Conservation (phyloP, 2,329 filamentous ascomycete species). For the Colletotrichum simmondsii region DNA sequence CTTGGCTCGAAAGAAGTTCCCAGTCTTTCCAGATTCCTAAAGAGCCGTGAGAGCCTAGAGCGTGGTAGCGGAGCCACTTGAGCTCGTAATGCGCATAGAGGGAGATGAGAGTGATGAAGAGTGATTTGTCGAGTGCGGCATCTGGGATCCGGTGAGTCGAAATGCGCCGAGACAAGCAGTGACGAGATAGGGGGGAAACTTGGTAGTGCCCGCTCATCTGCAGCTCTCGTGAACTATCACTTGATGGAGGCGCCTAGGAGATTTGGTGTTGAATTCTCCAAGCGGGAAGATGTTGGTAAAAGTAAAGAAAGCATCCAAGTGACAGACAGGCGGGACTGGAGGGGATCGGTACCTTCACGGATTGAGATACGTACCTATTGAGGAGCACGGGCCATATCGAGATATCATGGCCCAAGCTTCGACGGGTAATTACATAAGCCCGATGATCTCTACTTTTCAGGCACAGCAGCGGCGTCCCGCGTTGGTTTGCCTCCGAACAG, state of each 20-base stretch:
- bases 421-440: not conserved
- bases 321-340: not conserved
- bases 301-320: not conserved
- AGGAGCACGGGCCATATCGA: not conserved
- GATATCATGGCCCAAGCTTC: not conserved
- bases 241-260: slow-evolving; percentile 20
- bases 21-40: not conserved
- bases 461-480: not conserved
- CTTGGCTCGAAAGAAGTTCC: slow-evolving; percentile 22
- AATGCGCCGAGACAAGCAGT: slow-evolving; percentile 20
- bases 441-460: not conserved
- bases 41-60: slow-evolving; percentile 24
- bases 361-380: no score
- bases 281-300: not conserved
- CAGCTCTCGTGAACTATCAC: slow-evolving; percentile 19
- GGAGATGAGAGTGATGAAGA: slow-evolving; percentile 14
- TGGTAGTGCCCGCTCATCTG: slow-evolving; percentile 12
- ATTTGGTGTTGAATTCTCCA: not conserved
- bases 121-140: slow-evolving; percentile 22
- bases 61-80: slow-evolving; percentile 15
- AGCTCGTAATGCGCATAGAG: slow-evolving; percentile 20
- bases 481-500: not conserved
- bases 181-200: not conserved
- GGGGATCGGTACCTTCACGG: not conserved
- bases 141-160: slow-evolving; percentile 28